Evolutionary conservation across 2,329 filamentous ascomycete species (phyloP), one percentile per base, ranked within the genome.

Genomic region (Neofusicoccum sp.): DNA sequence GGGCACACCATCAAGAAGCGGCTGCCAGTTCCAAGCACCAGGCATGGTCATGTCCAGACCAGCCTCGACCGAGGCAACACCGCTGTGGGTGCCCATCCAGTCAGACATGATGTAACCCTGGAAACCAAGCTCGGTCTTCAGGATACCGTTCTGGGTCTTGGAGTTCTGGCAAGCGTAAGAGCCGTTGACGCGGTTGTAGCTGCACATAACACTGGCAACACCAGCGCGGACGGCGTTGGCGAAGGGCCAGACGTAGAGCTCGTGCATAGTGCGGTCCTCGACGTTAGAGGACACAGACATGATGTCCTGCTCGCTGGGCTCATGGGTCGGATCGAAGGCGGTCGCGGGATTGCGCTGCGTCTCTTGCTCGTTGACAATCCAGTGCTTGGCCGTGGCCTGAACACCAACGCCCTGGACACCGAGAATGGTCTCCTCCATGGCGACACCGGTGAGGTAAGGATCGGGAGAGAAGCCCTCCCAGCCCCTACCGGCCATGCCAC

Each of bases 161-260:
- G 74, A 76, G 69, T 82, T 82, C 64, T 79, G 72, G 69, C 80
- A 82, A 6, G 73, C 71, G 64, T 80, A 80, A 1, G 77, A 77
- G 50, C 77, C 62, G 62, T 64, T 62, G 31, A 64, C 44, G 28
- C 78, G 71, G 66, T 67, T 80, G 77, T 80, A 81, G 3, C 66
- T 73, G 71, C 80, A 83, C 81, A 83, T 83, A 12, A 82, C 70
- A 2, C 77, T 77, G 11, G 77, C 75, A 50, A 89, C 87, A 9
- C 89, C 88, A 7, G 89, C 89, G 62, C 81, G 82, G 60, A 92
- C 84, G 1, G 88, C 88, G 70, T 93, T 89, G 31, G 85, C 88
- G 71, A 93, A 93, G 0, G 90, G 90, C 90, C 90, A 93, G 31
- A 89, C 79, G 71, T 92, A 93, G 5, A 92, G 76, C 74, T 93